phyloP scores from a whole-genome alignment of 306 rosid genomes.

The Vigna hirtella region DNA sequence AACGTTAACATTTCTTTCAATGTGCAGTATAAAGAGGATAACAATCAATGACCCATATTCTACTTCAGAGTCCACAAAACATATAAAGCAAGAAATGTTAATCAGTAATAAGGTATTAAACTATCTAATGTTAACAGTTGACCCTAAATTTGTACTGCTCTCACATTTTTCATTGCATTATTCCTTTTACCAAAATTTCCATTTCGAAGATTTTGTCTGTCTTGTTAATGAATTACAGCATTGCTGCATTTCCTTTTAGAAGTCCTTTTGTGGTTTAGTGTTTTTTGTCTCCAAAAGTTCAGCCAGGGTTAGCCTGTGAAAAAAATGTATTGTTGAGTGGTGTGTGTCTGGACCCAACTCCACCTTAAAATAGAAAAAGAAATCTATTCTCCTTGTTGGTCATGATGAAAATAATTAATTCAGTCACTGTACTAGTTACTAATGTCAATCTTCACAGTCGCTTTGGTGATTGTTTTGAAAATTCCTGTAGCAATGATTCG shows the following conservation, averaged over 20 bases:
- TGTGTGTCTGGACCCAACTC: not conserved
- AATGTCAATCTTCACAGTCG: not conserved
- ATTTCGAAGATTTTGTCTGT: conserved; percentile 10
- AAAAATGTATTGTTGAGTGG: conserved; percentile 9
- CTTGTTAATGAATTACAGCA: conserved; percentile 1
- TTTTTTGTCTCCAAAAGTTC: conserved; percentile 15
- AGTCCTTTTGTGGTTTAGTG: conserved; percentile 1
- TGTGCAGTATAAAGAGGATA: conserved; percentile 72
- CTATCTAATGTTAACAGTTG: conserved; percentile 5
- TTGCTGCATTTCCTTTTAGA: conserved; percentile 11
- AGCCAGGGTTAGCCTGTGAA: conserved; percentile 8
- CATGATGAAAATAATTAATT: not conserved
- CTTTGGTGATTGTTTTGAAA: conserved; percentile 6
- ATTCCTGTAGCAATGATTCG: not conserved
- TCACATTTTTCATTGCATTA: conserved; percentile 26
- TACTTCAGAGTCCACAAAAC: conserved; percentile 59
- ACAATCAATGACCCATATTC: conserved; percentile 67
- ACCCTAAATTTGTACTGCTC: conserved; percentile 15
- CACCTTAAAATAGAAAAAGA: not conserved
- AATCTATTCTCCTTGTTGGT: not conserved
- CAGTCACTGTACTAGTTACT: not conserved
- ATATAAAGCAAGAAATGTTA: conserved; percentile 59
- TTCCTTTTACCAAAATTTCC: conserved; percentile 28
- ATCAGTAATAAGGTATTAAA: conserved; percentile 71
- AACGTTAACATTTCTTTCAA: conserved; percentile 30